Conservation (phyloP, 805 yeast species). For the Soucietia sequanensis region DNA sequence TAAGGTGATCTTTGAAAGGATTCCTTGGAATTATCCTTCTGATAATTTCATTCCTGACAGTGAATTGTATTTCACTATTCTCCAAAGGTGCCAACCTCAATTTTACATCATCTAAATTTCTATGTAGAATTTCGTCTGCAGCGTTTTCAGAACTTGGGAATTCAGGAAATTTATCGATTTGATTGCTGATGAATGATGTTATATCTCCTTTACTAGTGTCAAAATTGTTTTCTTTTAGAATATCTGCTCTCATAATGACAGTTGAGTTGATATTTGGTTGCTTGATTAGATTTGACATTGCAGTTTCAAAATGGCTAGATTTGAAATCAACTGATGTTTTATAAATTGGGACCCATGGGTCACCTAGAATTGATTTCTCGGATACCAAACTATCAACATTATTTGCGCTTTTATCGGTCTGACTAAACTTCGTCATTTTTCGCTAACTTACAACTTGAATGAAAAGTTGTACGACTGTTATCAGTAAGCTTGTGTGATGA, state of each 20-base stretch:
- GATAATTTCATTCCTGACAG: conserved; percentile 54
- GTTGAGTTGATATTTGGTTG: conserved; percentile 93
- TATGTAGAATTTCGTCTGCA: conserved; percentile 21
- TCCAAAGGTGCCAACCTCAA: conserved; percentile 29
- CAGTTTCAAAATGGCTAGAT: conserved; percentile 60
- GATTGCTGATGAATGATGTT: conserved; percentile 25
- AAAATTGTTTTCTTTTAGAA: conserved; percentile 52
- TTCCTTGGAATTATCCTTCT: conserved; percentile 89
- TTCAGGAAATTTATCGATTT: conserved; percentile 27
- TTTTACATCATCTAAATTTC: conserved; percentile 33
- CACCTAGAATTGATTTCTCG: conserved; percentile 52
- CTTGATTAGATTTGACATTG: conserved; percentile 74
- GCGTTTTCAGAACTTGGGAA: conserved; percentile 27
- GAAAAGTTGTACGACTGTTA: too few relatives aligned
- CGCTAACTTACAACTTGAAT: too few relatives aligned
- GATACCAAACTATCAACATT: too few relatives aligned
- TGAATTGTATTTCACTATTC: conserved; percentile 16
- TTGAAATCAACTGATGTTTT: conserved; percentile 48
- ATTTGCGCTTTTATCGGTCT: too few relatives aligned
- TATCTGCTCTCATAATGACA: conserved; percentile 85
- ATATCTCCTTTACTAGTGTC: conserved; percentile 33
- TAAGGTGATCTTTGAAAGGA: conserved; percentile 77
- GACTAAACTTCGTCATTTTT: too few relatives aligned
- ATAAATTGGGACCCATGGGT: conserved; percentile 62
- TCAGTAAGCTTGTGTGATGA: too few relatives aligned